A percentile compares a stretch with the other conserved stretches of the same genome.
phyloP scores from a whole-genome alignment of 805 yeast genomes.

The Saccharomycopsis malanga region DNA sequence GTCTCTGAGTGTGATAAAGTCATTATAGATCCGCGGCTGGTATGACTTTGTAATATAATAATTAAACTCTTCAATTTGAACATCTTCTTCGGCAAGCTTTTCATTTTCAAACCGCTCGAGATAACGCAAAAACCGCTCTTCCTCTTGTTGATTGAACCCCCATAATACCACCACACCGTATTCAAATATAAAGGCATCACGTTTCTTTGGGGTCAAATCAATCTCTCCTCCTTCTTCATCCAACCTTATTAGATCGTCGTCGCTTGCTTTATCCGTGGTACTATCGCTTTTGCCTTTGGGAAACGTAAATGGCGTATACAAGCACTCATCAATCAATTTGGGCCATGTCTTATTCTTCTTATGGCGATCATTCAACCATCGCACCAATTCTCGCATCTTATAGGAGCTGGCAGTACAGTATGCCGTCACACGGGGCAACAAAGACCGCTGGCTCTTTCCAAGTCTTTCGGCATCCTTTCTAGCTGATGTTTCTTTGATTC shows the following conservation, averaged over 20 bases:
- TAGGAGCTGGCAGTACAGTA: conserved; percentile 94
- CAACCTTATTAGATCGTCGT: conserved; percentile 50
- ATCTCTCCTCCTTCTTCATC: conserved; percentile 96
- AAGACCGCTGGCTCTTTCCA: conserved; percentile 66
- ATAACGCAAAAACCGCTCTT: conserved; percentile 70
- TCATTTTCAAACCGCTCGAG: conserved; percentile 89
- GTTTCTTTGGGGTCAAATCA: conserved; percentile 68
- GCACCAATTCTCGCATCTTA: conserved; percentile 74
- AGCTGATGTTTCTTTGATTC: conserved; percentile 82
- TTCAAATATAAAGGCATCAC: conserved; percentile 84
- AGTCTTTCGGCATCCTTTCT: conserved; percentile 89
- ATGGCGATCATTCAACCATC: conserved; percentile 66
- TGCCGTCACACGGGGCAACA: conserved; percentile 90
- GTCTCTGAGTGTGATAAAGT: conserved; percentile 87
- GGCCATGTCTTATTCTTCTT: conserved; percentile 75
- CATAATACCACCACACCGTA: conserved; percentile 96
- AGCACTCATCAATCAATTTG: conserved; percentile 86
- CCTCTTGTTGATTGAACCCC: conserved; percentile 89
- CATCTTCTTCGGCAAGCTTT: conserved; percentile 83
- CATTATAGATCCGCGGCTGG: conserved; percentile 93
- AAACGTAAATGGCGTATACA: conserved; percentile 77
- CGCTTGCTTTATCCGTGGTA: conserved; percentile 20
- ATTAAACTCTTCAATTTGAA: conserved; percentile 91
- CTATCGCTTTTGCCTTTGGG: conserved; percentile 8
- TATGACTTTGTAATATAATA: conserved; percentile 90